Evolutionary conservation across 1,284 basidiomycete species (phyloP).

Genomic region (Exobasidium rhododendri): DNA sequence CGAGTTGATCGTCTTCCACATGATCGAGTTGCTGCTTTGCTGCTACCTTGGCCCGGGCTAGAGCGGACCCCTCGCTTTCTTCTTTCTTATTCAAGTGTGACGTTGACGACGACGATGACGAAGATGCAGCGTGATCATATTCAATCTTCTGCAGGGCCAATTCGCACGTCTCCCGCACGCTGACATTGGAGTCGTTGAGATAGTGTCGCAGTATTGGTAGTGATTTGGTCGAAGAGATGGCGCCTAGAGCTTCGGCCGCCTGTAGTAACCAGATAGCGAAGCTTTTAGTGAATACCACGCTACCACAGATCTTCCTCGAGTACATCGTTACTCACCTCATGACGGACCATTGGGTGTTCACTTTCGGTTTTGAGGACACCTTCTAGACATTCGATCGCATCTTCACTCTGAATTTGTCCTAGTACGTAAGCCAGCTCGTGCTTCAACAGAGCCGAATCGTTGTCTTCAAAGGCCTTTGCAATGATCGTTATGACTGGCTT

Average conservation of each 20-base stretch:
- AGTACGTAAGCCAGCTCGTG: conserved; percentile 97
- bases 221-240: conserved; percentile 71
- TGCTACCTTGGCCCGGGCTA: conserved; percentile 10
- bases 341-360: conserved; percentile 95
- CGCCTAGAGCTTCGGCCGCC: conserved; percentile 96
- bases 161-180: conserved; percentile 94
- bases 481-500: conserved; percentile 72
- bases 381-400: conserved; percentile 77
- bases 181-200: conserved; percentile 68
- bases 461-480: conserved; percentile 72
- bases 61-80: conserved; percentile 17
- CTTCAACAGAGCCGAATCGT: conserved; percentile 86
- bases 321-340: conserved; percentile 84
- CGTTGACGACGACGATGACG: not conserved
- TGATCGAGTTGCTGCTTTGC: not conserved
- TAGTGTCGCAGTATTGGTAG: conserved; percentile 73
- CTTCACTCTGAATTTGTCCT: conserved; percentile 76
- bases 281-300: not conserved
- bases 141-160: conserved; percentile 93
- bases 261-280: conserved; percentile 55
- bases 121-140: conserved; percentile 68
- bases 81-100: conserved; percentile 17
- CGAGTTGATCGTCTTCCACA: not conserved
- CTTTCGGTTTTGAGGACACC: conserved; percentile 67
- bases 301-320: too few relatives aligned